phyloP scores from a whole-genome alignment of 2,329 filamentous ascomycete genomes.

The Zymoseptoria brevis region DNA sequence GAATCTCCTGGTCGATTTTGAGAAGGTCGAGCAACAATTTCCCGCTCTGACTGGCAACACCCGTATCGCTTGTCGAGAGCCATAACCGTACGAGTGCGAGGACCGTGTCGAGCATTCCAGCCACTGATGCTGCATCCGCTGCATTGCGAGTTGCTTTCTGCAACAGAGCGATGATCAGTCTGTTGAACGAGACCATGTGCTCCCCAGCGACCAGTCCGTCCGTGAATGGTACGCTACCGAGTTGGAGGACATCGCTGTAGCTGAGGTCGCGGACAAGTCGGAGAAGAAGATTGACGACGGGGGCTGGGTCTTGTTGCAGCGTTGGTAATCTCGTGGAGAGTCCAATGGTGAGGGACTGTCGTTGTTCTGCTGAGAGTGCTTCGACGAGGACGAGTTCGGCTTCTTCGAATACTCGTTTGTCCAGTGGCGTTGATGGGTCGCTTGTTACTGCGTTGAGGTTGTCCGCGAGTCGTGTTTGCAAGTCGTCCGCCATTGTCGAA shows the following conservation, averaged over 20 bases:
- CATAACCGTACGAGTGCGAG: constrained; percentile 49
- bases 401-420: constrained; percentile 44
- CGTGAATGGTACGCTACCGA: constrained; percentile 38
- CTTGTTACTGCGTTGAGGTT: constrained; percentile 13
- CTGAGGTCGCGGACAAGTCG: constrained; percentile 43
- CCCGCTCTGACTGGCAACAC: constrained; percentile 47
- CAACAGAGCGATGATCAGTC: constrained; percentile 48
- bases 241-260: constrained; percentile 41
- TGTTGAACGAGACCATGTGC: constrained; percentile 43
- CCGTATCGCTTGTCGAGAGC: constrained; percentile 49
- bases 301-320: constrained; percentile 51
- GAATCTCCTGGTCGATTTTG: constrained; percentile 39
- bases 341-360: constrained; percentile 34
- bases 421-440: constrained; percentile 28
- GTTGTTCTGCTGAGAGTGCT: constrained; percentile 28
- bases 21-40: constrained; percentile 47
- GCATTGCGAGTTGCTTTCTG: constrained; percentile 46
- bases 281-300: constrained; percentile 46
- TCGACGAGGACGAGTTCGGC: constrained; percentile 40
- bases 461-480: constrained; percentile 9
- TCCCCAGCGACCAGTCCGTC: constrained; percentile 46
- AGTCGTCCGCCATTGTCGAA: constrained; percentile 10
- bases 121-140: constrained; percentile 51
- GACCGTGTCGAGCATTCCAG: constrained; percentile 48
- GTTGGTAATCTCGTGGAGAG: constrained; percentile 45